A percentile compares a stretch with the other conserved stretches of the same genome.
phyloP scores from a whole-genome alignment of 2,329 filamentous ascomycete species.

The Penicillium sp. region DNA sequence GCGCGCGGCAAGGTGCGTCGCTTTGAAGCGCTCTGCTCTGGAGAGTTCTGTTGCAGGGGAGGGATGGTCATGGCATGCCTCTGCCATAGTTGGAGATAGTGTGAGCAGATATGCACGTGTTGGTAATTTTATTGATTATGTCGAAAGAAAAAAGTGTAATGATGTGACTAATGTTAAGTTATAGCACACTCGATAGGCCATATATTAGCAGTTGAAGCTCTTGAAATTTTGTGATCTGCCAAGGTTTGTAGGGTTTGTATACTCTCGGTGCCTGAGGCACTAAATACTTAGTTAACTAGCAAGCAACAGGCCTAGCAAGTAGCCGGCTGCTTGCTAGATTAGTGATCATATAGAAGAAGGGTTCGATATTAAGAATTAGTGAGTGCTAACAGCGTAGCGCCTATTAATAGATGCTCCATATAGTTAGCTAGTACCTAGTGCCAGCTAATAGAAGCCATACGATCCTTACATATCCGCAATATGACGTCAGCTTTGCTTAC shows the following conservation, averaged over 20 bases:
- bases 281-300: background rate
- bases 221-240: conserved; percentile 17
- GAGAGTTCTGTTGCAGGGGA: conserved; percentile 23
- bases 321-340: too few relatives aligned
- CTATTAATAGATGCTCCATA: too few relatives aligned
- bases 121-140: conserved; percentile 12
- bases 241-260: conserved; percentile 15
- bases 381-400: too few relatives aligned
- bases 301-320: too few relatives aligned
- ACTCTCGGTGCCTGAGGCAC: conserved; percentile 13
- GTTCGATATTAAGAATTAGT: too few relatives aligned
- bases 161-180: conserved; percentile 6
- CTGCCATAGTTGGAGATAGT: conserved; percentile 23
- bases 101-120: conserved; percentile 9
- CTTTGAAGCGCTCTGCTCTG: conserved; percentile 33
- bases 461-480: conserved; percentile 11
- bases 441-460: too few relatives aligned
- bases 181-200: conserved; percentile 13
- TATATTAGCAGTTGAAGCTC: conserved; percentile 11
- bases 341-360: too few relatives aligned
- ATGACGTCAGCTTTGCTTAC: conserved; percentile 25
- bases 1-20: conserved; percentile 29
- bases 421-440: too few relatives aligned
- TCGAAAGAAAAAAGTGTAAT: conserved; percentile 8
- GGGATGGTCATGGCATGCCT: conserved; percentile 17